Base-by-base conservation (phyloP, 192 early-diverging fungal species). In the Coemansia sp. region DNA sequence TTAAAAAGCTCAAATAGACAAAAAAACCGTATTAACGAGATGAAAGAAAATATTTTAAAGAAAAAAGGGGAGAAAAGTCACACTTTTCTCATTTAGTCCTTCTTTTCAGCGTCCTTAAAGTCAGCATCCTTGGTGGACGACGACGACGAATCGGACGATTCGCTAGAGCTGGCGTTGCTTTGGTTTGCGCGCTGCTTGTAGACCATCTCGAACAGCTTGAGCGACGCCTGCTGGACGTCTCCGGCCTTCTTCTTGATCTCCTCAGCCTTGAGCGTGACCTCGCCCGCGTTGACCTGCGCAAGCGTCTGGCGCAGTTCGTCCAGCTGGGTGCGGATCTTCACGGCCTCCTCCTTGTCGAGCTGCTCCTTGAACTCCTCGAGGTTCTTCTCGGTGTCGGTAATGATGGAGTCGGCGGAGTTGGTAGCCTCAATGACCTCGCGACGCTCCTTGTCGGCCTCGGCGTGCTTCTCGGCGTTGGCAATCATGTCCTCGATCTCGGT, bases 401-500 rank as follows among this genome's bases (percentile, higher is more conserved):
- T 94, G 63, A 94, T 87, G 18, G 88, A 89, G 59, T 99, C 93
- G 66, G 95, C 95, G 74, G 87, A 88, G 85, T 99, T 98, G 65
- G 84, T 87, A 34, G 92, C 94, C 84, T 99, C 96, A 72, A 99
- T 97, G 48, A 91, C 85, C 60, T 98, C 95, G 81, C 90, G 90
- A 62, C 93, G 91, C 80, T 86, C 84, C 78, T 93, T 92, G 84
- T 99, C 97, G 18, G 89, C 81, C 70, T 99, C 96, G 49, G 94
- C 94, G 84, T 91, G 90, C 70, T 84, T 77, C 70, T 98, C 97
- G 64, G 95, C 94, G 61, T 96, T 86, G 49, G 72, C 74, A 68
- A 99, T 90, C 97, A 99, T 99, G 48, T 93, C 91, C 82, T 99
- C 95, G 68, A 98, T 99, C 83, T 99, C 97, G 40, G 85, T 83